These are phyloP conservation scores for Salix caprea DNA, from an alignment of 345 rosid species.

Conservation along the genomic window DNA sequence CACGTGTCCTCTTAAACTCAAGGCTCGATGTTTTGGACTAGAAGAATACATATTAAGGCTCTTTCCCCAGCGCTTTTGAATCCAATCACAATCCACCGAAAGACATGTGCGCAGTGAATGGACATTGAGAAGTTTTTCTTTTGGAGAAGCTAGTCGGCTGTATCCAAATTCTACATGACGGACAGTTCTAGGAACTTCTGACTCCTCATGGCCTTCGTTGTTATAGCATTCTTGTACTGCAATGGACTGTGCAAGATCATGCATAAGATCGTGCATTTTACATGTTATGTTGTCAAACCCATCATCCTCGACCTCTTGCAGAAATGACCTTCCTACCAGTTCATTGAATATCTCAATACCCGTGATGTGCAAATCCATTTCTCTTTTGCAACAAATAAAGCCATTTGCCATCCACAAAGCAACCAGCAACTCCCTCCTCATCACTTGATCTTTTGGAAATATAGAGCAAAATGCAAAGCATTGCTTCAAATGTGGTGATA, in stretches of 20 bases:
- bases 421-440: background rate
- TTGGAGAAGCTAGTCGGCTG: too few relatives aligned
- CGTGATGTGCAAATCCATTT: background rate
- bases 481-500: background rate
- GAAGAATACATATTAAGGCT: too few relatives aligned
- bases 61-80: too few relatives aligned
- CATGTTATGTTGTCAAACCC: background rate
- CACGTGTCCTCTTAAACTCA: background rate
- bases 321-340: slow-evolving; percentile 15
- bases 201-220: too few relatives aligned
- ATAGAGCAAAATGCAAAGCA: slow-evolving; percentile 7
- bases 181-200: too few relatives aligned
- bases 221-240: too few relatives aligned
- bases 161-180: too few relatives aligned
- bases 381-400: background rate
- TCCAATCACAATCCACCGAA: too few relatives aligned
- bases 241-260: slow-evolving; percentile 18
- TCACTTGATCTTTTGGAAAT: background rate
- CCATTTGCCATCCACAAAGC: slow-evolving; percentile 33
- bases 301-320: slow-evolving; percentile 1
- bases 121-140: background rate
- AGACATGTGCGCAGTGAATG: too few relatives aligned
- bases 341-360: slow-evolving; percentile 17
- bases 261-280: slow-evolving; percentile 26
- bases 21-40: too few relatives aligned